These are phyloP conservation scores for Sarocladium strictum DNA, from an alignment of 2,329 filamentous ascomycete species.

Conservation along the genomic window DNA sequence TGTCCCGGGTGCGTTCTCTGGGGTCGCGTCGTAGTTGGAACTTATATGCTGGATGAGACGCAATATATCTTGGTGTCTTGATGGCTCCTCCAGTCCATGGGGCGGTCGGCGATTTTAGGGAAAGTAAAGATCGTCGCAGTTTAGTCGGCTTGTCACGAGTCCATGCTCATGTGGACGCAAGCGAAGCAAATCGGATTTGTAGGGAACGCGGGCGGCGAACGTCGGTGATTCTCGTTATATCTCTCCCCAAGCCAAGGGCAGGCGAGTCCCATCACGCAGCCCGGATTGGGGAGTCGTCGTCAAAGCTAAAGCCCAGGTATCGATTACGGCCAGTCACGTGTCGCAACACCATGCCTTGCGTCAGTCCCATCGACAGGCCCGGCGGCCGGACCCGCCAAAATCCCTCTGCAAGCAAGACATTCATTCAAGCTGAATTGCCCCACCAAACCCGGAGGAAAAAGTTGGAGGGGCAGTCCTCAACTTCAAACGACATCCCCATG, in stretches of 20 bases:
- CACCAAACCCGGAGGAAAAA: background rate
- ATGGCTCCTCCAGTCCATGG: background rate
- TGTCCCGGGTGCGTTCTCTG: constrained; percentile 5
- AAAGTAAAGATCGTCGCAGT: background rate
- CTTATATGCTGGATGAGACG: background rate
- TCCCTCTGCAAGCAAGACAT: constrained; percentile 1
- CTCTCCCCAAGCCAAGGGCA: background rate
- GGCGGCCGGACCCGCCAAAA: no score
- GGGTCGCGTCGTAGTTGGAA: background rate
- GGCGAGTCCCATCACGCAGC: background rate
- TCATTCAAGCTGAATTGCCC: no score
- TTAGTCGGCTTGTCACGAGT: background rate
- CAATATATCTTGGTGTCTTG: background rate
- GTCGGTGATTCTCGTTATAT: background rate
- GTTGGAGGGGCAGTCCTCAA: background rate
- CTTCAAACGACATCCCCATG: background rate
- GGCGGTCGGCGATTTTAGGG: background rate
- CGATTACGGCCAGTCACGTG: constrained; percentile 2
- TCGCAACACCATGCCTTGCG: background rate
- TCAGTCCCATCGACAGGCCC: background rate
- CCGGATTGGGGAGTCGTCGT: background rate
- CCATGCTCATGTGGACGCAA: background rate
- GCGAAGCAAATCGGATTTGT: background rate
- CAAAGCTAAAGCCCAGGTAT: background rate
- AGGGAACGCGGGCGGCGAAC: background rate